Conservation (phyloP, 1,284 basidiomycete genomes). For the Schizopora paradoxa region DNA sequence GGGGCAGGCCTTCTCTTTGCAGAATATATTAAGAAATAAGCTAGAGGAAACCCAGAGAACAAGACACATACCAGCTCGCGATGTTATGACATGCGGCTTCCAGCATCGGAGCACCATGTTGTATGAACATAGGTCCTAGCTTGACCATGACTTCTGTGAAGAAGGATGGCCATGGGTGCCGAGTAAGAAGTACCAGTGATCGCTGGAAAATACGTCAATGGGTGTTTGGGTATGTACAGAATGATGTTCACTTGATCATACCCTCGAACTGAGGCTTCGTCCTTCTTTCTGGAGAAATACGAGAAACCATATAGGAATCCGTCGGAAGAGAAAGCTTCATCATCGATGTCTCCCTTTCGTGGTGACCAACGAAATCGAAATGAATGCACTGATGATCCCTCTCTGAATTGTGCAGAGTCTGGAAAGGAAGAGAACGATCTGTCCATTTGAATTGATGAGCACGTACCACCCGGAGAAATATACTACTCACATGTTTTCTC, state of each 20-base stretch:
- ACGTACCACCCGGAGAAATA: slow-evolving; percentile 1
- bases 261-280: slow-evolving; percentile 69
- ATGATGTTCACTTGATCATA: slow-evolving; percentile 70
- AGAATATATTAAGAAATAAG: slow-evolving; percentile 10
- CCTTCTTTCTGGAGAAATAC: slow-evolving; percentile 72
- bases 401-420: slow-evolving; percentile 78
- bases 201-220: slow-evolving; percentile 41
- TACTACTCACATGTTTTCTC: slow-evolving; percentile 75
- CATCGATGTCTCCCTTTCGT: slow-evolving; percentile 25
- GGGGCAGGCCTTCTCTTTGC: slow-evolving; percentile 69
- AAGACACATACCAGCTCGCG: slow-evolving; percentile 65
- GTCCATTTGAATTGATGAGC: slow-evolving; percentile 16
- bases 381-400: slow-evolving; percentile 69
- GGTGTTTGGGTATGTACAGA: slow-evolving; percentile 10
- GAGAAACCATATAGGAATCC: slow-evolving; percentile 82
- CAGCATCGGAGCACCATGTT: slow-evolving; percentile 73
- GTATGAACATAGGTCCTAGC: slow-evolving; percentile 74
- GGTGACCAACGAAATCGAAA: slow-evolving; percentile 56
- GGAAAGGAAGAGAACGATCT: slow-evolving; percentile 95
- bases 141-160: slow-evolving; percentile 67
- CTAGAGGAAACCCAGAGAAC: slow-evolving; percentile 1
- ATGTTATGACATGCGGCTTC: slow-evolving; percentile 86
- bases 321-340: slow-evolving; percentile 38
- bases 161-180: slow-evolving; percentile 79
- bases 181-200: slow-evolving; percentile 82